These are phyloP conservation scores for Malassezia globosa DNA, from an alignment of 1,284 basidiomycete species.

Conservation along the genomic window DNA sequence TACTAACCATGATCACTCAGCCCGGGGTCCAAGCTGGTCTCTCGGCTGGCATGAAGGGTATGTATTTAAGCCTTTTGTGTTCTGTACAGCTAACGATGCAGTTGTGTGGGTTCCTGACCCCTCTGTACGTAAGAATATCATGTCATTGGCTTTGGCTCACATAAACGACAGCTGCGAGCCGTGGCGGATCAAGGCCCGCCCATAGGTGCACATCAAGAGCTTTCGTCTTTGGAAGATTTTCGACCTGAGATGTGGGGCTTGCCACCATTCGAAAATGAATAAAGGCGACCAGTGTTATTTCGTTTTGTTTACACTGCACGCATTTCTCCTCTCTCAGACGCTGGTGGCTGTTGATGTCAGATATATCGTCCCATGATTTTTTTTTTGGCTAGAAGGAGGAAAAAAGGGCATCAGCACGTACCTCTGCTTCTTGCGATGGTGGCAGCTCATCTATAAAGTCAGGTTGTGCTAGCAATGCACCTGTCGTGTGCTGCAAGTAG, in stretches of 20 bases:
- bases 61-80: constrained; percentile 6
- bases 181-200: constrained; percentile 17
- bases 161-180: constrained; percentile 10
- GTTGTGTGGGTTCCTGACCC: constrained; percentile 45
- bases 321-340: constrained; percentile 1
- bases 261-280: constrained; percentile 29
- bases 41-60: constrained; percentile 43
- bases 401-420: no score
- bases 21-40: constrained; percentile 41
- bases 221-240: constrained; percentile 38
- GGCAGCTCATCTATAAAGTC: constrained; percentile 42
- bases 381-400: no score
- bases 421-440: not conserved
- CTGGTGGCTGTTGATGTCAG: no score
- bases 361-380: no score
- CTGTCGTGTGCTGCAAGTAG: constrained; percentile 28
- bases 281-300: no score
- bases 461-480: constrained; percentile 19
- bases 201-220: constrained; percentile 32
- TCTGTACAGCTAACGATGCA: constrained; percentile 9
- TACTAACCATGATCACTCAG: no score
- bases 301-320: constrained; percentile 14
- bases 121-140: constrained; percentile 20
- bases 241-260: constrained; percentile 40
- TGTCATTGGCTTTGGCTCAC: no score